A percentile compares a stretch with the other conserved stretches of the same genome.
phyloP scores from a whole-genome alignment of 257 asterid genomes.

The Salvia miltiorrhiza region DNA sequence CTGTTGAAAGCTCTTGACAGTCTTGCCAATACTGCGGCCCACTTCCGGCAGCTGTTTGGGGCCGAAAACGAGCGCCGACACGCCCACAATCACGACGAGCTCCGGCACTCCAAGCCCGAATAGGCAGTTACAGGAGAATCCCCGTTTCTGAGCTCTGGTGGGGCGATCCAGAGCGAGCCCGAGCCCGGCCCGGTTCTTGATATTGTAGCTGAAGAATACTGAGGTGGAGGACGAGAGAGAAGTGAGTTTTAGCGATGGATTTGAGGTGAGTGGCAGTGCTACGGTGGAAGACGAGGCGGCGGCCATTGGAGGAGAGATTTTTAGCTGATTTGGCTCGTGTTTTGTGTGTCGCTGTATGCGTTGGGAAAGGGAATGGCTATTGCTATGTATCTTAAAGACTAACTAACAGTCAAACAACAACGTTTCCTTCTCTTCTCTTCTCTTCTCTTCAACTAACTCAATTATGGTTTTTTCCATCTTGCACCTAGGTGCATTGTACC shows the following conservation, averaged over 20 bases:
- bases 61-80: constrained; percentile 75
- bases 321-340: background rate
- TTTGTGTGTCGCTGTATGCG: background rate
- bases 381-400: background rate
- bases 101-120: constrained; percentile 96
- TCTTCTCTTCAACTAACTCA: too few relatives aligned
- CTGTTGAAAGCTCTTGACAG: constrained; percentile 93
- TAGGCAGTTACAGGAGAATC: constrained; percentile 61
- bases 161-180: constrained; percentile 27
- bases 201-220: constrained; percentile 43
- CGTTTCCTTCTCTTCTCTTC: too few relatives aligned
- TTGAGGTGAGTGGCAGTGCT: constrained; percentile 16
- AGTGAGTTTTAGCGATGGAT: constrained; percentile 21
- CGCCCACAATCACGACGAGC: constrained; percentile 83
- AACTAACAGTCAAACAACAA: background rate
- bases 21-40: constrained; percentile 83
- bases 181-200: constrained; percentile 21
- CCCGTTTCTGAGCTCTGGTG: constrained; percentile 29
- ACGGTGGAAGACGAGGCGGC: constrained; percentile 24
- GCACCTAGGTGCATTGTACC: too few relatives aligned
- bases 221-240: constrained; percentile 51
- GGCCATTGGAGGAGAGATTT: constrained; percentile 22
- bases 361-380: background rate
- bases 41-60: constrained; percentile 85
- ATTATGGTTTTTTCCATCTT: too few relatives aligned